Percentiles rank a stretch among this genome's conserved stretches.
Conservation (phyloP, 1,284 basidiomycete genomes). For the Apiotrichum porosum region DNA sequence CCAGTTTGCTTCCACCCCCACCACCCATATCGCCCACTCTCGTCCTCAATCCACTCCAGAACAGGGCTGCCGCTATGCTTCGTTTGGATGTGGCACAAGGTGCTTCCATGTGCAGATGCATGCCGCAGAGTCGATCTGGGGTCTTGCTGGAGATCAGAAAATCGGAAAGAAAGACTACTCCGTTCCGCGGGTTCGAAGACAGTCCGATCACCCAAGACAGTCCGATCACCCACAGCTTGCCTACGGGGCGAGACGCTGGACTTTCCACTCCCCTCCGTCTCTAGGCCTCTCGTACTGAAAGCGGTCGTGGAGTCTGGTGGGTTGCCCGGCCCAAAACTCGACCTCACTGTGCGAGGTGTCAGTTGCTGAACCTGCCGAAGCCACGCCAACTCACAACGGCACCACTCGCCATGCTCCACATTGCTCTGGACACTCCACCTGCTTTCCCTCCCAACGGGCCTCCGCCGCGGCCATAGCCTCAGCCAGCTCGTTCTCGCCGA, state of each 20-base stretch:
- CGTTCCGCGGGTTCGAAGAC: no score
- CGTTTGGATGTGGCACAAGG: no score
- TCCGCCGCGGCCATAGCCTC: conserved; percentile 60
- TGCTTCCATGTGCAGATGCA: no score
- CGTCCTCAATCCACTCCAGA: no score
- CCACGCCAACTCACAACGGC: conserved; percentile 63
- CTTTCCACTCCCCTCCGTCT: conserved; percentile 63
- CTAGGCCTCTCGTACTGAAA: conserved; percentile 68
- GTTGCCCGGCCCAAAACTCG: conserved; percentile 94
- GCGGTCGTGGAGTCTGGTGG: conserved; percentile 82
- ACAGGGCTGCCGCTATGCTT: no score
- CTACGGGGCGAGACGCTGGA: conserved; percentile 69
- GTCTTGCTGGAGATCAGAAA: no score
- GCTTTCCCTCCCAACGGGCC: conserved; percentile 55
- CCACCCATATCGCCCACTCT: no score
- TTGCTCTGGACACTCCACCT: conserved; percentile 77
- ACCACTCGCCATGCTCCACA: conserved; percentile 97
- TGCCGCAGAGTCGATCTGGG: no score
- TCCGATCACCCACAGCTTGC: no score
- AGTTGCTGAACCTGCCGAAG: background rate
- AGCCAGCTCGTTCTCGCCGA: conserved; percentile 66
- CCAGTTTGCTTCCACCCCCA: no score
- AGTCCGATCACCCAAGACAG: no score
- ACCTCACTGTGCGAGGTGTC: conserved; percentile 58
- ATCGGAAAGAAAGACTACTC: no score